phyloP scores from a whole-genome alignment of 2,329 filamentous ascomycete genomes.

The Xylaria sp. region DNA sequence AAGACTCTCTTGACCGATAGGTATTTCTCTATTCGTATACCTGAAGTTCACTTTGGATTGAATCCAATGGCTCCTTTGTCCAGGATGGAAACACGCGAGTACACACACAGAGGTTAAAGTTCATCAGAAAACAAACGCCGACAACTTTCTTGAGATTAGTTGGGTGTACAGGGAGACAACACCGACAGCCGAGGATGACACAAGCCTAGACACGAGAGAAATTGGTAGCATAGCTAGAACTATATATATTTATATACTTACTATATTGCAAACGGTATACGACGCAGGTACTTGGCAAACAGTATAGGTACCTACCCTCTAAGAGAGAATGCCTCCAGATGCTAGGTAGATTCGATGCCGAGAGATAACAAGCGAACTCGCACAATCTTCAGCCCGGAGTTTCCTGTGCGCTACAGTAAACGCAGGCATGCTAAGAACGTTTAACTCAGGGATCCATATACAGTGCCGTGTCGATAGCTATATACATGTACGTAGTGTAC shows the following conservation, averaged over 20 bases:
- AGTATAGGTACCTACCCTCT: not conserved
- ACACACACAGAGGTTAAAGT: not conserved
- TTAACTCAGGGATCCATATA: conserved; percentile 16
- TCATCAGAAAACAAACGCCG: not conserved
- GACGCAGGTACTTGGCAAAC: no score
- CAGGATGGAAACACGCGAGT: not conserved
- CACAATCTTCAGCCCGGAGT: not conserved
- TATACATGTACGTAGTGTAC: no score
- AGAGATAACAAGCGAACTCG: conserved; percentile 5
- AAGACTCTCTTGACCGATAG: not conserved
- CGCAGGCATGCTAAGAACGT: conserved; percentile 24
- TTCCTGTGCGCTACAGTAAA: not conserved
- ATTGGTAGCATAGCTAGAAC: not conserved
- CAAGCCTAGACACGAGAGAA: not conserved
- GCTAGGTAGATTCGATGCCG: not conserved
- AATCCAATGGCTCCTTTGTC: not conserved
- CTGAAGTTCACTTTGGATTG: not conserved
- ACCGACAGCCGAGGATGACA: conserved; percentile 21
- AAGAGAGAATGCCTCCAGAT: not conserved
- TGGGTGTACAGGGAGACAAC: conserved; percentile 25
- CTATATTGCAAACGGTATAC: not conserved
- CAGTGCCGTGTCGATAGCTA: conserved; percentile 14
- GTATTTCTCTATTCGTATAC: not conserved
- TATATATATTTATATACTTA: not conserved
- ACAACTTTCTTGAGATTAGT: conserved; percentile 23